These are phyloP conservation scores for Ceriops tagal DNA, from an alignment of 345 rosid species.

Conservation along the genomic window DNA sequence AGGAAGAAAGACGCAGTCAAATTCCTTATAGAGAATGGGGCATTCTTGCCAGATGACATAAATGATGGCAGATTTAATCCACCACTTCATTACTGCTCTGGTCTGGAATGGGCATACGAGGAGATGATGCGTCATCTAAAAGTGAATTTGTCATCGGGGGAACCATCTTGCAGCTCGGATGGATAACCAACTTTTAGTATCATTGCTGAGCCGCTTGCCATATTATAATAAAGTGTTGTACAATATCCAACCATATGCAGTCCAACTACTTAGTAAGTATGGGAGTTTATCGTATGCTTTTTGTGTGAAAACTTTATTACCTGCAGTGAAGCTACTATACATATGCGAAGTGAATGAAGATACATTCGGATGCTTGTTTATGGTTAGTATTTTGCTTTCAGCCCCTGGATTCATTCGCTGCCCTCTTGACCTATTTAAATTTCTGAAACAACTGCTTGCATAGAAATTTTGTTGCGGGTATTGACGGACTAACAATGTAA, in stretches of 20 bases:
- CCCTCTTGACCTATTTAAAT: no score
- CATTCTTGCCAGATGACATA: constrained; percentile 83
- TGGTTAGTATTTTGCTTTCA: no score
- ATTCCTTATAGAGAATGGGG: constrained; percentile 82
- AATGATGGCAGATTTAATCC: constrained; percentile 85
- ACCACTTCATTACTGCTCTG: constrained; percentile 88
- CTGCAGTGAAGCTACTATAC: no score
- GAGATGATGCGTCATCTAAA: constrained; percentile 57
- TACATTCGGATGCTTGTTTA: no score
- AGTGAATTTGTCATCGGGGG: constrained; percentile 40
- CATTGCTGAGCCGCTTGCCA: background rate
- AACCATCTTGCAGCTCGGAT: constrained; percentile 54
- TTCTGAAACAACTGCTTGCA: no score
- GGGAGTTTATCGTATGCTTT: no score
- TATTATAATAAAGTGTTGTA: background rate
- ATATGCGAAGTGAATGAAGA: no score
- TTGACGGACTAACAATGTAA: no score
- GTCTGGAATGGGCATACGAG: constrained; percentile 98
- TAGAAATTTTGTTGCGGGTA: no score
- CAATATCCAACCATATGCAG: background rate
- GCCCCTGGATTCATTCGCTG: no score
- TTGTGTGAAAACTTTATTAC: no score
- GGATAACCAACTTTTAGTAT: constrained; percentile 16
- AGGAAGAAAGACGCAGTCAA: constrained; percentile 80
- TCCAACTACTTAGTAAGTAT: no score